Conservation (phyloP, 2,329 filamentous ascomycete species). For the Alternaria sp. region DNA sequence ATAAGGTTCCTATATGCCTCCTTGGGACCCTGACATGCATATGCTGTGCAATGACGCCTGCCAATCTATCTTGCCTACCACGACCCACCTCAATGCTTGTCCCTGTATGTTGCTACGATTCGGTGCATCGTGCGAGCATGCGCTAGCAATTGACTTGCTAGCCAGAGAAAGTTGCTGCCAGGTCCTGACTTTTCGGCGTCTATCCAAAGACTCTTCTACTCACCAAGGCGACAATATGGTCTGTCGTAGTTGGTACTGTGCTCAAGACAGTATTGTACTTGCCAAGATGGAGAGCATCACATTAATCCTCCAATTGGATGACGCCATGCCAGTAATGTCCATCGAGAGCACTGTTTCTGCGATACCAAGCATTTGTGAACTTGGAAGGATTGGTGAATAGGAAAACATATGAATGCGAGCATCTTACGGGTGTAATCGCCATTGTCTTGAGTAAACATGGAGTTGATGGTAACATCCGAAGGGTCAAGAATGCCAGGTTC, state of each 20-base stretch:
- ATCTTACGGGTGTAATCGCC: not conserved
- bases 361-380: not conserved
- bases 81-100: not conserved
- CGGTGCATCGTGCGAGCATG: not conserved
- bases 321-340: too few relatives aligned
- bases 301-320: constrained; percentile 5
- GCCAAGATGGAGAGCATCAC: not conserved
- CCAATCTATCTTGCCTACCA: constrained; percentile 5
- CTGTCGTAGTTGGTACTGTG: not conserved
- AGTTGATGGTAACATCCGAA: not conserved
- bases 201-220: not conserved
- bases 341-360: not conserved
- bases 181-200: not conserved
- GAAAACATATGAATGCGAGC: accelerated
- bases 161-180: not conserved
- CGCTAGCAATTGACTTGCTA: not conserved
- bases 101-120: not conserved
- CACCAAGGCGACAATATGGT: not conserved
- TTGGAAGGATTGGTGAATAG: not conserved
- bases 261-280: not conserved
- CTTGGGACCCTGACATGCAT: not conserved
- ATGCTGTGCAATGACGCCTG: constrained; percentile 4
- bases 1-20: not conserved
- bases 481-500: not conserved
- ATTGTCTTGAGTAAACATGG: not conserved